Base-by-base conservation (phyloP, 805 yeast genomes). In the Barnettozyma wickerhamii region DNA sequence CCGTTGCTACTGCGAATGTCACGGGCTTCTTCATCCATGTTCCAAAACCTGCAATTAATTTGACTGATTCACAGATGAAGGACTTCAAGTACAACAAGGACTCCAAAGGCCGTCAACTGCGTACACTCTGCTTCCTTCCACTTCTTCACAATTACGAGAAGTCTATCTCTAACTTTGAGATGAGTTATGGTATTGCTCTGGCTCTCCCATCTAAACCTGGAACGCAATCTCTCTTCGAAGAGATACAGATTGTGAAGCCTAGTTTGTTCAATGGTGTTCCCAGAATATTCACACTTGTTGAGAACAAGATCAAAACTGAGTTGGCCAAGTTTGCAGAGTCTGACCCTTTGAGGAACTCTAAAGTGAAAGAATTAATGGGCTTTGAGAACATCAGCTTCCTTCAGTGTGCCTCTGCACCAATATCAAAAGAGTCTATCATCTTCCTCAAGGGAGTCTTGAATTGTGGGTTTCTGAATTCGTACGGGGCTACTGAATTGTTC, bases 141-240 rank as follows among this genome's bases (percentile, higher is more conserved):
- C 60, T 77, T 41, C 76, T 81, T 4, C 83, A 78, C 50, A 75
- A 77, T 34, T 78, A 66, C 51, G 82, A 78, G 55, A 68, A 81
- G 46, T 65, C 68, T 41, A 64, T 66, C 32, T 46, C 70, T 10
- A 63, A 65, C 27, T 60, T 63, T 49, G 68, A 65, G 7, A 44
- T 74, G 37, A 49, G 64, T 17, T 53, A 58, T 33, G 79, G 79
- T 10, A 65, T 63, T 33, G 56, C 61, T 13, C 54, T 70, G 35
- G 80, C 75, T 7, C 74, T 71, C 43, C 79, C 79, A 14, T 63
- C 72, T 43, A 63, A 66, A 46, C 57, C 70, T 6, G 62, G 65
- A 30, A 69, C 72, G 7, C 35, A 30, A 12, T 49, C 58, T 2
- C 53, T 78, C 28, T 54, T 76, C 41, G 80, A 74, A n/a, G 83